Conservation (phyloP, 306 rosid species). For the Abrus precatorius region DNA sequence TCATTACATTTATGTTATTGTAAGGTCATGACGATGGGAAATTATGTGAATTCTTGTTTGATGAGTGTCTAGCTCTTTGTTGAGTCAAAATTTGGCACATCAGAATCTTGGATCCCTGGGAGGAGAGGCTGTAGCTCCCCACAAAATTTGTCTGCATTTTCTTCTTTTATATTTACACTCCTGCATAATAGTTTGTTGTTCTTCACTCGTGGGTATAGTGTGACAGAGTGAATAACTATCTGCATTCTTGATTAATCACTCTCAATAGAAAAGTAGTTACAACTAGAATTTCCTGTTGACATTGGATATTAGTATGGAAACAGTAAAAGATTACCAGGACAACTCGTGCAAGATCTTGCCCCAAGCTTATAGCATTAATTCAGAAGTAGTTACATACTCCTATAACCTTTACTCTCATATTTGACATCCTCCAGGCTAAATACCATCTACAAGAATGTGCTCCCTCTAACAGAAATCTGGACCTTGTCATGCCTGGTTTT, state of each 20-base stretch:
- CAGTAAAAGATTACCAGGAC: not conserved
- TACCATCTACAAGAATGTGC: not conserved
- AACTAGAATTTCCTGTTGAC: not conserved
- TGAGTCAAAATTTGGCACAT: not conserved
- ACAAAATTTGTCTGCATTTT: not conserved
- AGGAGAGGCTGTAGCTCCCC: not conserved
- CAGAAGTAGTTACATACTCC: not conserved
- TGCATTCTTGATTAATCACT: not conserved
- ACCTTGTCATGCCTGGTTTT: not conserved
- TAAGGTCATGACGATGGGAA: constrained; percentile 6
- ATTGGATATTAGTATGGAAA: not conserved
- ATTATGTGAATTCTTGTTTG: not conserved
- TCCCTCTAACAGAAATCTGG: not conserved
- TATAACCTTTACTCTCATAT: not conserved
- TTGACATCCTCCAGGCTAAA: not conserved
- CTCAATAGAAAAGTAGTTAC: not conserved
- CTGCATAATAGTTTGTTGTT: not conserved
- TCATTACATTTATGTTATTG: not conserved
- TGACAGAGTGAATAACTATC: constrained; percentile 7
- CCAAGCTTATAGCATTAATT: not conserved
- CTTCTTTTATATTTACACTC: not conserved
- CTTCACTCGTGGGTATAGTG: not conserved
- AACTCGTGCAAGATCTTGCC: not conserved
- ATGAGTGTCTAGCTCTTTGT: constrained; percentile 14
- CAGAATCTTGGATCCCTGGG: not conserved